phyloP scores from a whole-genome alignment of 2,329 filamentous ascomycete species.

The Aspergillus hiratsukae region DNA sequence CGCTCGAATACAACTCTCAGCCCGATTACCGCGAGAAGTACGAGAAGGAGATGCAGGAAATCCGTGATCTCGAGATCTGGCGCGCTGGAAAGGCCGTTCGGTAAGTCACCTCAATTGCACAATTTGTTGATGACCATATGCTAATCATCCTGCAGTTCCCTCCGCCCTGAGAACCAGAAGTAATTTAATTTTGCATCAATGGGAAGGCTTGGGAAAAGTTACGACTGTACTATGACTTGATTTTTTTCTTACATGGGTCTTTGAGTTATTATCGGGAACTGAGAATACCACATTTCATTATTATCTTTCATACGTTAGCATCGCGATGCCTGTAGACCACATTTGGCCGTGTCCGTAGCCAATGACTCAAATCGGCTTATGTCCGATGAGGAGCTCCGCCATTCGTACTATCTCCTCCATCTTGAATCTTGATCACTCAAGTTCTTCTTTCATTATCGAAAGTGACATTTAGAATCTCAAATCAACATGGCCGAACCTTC shows the following conservation, averaged over 20 bases:
- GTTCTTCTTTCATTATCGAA: background rate
- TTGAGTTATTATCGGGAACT: conserved; percentile 11
- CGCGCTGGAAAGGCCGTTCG: conserved; percentile 95
- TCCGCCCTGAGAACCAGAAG: conserved; percentile 84
- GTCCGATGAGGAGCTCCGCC: background rate
- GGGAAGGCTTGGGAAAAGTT: conserved; percentile 28
- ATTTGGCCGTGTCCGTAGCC: background rate
- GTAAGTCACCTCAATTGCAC: conserved; percentile 43
- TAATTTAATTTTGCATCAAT: conserved; percentile 43
- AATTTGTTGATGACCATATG: background rate
- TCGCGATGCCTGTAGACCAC: background rate
- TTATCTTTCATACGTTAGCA: background rate
- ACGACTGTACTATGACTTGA: conserved; percentile 33
- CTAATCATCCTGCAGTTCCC: conserved; percentile 49
- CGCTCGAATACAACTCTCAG: conserved; percentile 95
- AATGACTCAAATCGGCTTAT: background rate
- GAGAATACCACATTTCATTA: background rate
- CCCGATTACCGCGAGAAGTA: conserved; percentile 95
- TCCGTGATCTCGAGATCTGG: conserved; percentile 98
- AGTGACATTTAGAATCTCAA: background rate
- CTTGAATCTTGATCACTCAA: background rate
- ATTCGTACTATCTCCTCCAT: background rate
- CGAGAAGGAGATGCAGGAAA: conserved; percentile 98
- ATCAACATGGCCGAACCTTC: conserved; percentile 41
- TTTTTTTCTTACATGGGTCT: conserved; percentile 19